Evolutionary conservation across 1,139 yeast species (phyloP).

Genomic region (Saccharomyces hybrid): DNA sequence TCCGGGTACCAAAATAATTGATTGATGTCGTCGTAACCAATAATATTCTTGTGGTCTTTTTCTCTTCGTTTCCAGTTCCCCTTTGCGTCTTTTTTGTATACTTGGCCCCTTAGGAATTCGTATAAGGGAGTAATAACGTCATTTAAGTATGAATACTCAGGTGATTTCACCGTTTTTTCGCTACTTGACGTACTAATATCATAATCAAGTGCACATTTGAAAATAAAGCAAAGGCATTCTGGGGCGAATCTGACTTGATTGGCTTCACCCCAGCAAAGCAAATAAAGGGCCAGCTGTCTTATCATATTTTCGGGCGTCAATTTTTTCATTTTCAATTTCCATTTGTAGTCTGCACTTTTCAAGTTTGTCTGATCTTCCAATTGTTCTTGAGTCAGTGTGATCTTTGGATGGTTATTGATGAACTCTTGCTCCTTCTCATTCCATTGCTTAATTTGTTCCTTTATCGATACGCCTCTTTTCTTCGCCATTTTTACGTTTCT

Average conservation of each 20-base stretch:
- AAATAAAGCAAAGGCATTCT: slow-evolving; percentile 74
- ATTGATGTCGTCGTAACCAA: slow-evolving; percentile 84
- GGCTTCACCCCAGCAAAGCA: slow-evolving; percentile 86
- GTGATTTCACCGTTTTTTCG: slow-evolving; percentile 5
- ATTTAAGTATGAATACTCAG: slow-evolving; percentile 46
- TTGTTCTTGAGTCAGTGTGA: slow-evolving; percentile 36
- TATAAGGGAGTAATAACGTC: slow-evolving; percentile 72
- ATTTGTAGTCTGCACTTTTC: slow-evolving; percentile 49
- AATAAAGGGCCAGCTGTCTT: slow-evolving; percentile 59
- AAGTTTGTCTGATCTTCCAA: slow-evolving; percentile 52
- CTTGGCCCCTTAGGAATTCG: slow-evolving; percentile 52
- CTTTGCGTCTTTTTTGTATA: slow-evolving; percentile 34
- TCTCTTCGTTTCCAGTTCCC: slow-evolving; percentile 42
- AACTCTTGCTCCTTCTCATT: slow-evolving; percentile 28
- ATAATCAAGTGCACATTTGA: slow-evolving; percentile 67
- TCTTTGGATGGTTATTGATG: slow-evolving; percentile 27
- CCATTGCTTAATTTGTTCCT: slow-evolving; percentile 29
- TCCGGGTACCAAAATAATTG: slow-evolving; percentile 76
- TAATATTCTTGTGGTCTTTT: slow-evolving; percentile 57
- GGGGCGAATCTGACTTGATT: slow-evolving; percentile 74
- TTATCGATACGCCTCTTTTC: slow-evolving; percentile 30
- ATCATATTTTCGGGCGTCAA: slow-evolving; percentile 46
- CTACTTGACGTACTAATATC: slow-evolving; percentile 28
- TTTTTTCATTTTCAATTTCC: slow-evolving; percentile 56
- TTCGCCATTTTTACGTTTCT: slow-evolving; percentile 34